Conservation (phyloP, 192 early-diverging fungal genomes). For the Mortierella hygrophila region DNA sequence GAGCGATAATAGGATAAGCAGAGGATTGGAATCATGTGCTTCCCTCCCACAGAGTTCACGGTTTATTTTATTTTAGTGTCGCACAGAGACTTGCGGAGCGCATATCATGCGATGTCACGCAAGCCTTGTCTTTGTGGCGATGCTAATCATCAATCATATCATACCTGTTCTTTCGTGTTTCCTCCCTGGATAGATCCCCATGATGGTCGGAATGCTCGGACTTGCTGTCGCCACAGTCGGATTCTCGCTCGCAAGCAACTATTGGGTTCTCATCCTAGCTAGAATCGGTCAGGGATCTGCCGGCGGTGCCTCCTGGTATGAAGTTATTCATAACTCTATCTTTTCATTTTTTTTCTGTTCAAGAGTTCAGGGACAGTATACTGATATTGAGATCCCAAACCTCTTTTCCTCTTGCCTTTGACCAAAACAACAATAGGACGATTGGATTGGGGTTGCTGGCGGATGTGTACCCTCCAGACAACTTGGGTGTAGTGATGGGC, state of each 20-base stretch:
- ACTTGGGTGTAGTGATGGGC: constrained; percentile 79
- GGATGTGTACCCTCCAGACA: constrained; percentile 73
- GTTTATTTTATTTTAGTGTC: background rate
- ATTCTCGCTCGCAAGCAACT: constrained; percentile 74
- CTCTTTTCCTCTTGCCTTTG: background rate
- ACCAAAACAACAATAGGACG: constrained; percentile 57
- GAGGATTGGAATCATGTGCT: background rate
- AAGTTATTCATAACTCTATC: background rate
- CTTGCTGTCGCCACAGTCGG: constrained; percentile 72
- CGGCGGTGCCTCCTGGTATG: constrained; percentile 78
- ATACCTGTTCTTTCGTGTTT: background rate
- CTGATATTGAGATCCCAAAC: background rate
- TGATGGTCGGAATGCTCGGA: constrained; percentile 78
- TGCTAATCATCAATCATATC: background rate
- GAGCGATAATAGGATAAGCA: background rate
- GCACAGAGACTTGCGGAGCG: background rate
- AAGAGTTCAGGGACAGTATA: too few relatives aligned
- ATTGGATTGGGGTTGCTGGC: constrained; percentile 80
- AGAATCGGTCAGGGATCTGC: constrained; percentile 80
- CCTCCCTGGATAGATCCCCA: constrained; percentile 62
- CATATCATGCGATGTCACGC: background rate
- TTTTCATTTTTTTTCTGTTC: background rate
- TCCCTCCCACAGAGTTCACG: background rate
- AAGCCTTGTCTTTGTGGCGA: background rate
- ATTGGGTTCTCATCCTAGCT: constrained; percentile 75